A percentile compares a stretch with the other conserved stretches of the same genome.
Conservation (phyloP, 805 yeast species). For the Naumovozyma baii region DNA sequence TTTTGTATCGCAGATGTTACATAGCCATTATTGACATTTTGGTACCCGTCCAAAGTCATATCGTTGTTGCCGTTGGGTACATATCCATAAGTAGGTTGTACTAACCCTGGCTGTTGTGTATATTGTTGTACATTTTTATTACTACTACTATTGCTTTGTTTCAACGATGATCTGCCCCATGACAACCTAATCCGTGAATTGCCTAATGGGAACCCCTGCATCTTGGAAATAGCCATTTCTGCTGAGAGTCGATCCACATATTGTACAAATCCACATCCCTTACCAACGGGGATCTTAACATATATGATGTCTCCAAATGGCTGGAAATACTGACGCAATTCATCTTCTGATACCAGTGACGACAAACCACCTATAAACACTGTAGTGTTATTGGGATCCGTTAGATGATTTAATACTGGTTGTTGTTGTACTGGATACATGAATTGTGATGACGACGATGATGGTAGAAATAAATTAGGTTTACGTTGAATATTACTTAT, state of each 20-base stretch:
- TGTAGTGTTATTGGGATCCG: slow-evolving; percentile 77
- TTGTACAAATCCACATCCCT: slow-evolving; percentile 82
- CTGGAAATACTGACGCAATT: slow-evolving; percentile 49
- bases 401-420: slow-evolving; percentile 51
- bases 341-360: slow-evolving; percentile 47
- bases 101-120: slow-evolving; percentile 13
- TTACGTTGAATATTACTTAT: no score
- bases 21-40: no score
- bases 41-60: no score
- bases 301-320: slow-evolving; percentile 69
- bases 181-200: slow-evolving; percentile 73
- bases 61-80: background rate
- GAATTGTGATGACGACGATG: slow-evolving; percentile 18
- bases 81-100: slow-evolving; percentile 11
- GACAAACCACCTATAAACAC: slow-evolving; percentile 62
- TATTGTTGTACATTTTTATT: slow-evolving; percentile 4
- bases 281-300: slow-evolving; percentile 65
- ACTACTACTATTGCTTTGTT: slow-evolving; percentile 5
- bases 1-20: no score
- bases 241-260: slow-evolving; percentile 70
- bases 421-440: slow-evolving; percentile 35
- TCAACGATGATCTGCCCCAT: slow-evolving; percentile 64
- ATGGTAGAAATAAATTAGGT: no score
- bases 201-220: slow-evolving; percentile 87
- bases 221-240: slow-evolving; percentile 70